Conservation (phyloP, 352 stramenopile genomes). For the Pythium aristosporum region DNA sequence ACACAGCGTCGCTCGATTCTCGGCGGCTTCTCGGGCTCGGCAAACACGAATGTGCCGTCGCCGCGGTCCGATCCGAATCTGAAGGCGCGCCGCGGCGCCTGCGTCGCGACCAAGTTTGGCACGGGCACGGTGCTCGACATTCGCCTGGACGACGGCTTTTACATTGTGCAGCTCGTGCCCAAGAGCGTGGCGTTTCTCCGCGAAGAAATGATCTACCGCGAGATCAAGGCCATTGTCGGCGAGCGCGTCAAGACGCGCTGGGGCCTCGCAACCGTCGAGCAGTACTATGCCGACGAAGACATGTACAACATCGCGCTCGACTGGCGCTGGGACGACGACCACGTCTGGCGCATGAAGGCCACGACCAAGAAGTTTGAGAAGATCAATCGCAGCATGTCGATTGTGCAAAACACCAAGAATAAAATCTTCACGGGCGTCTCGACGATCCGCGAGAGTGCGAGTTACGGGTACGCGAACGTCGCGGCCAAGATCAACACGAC, state of each 20-base stretch:
- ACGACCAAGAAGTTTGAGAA: constrained; percentile 91
- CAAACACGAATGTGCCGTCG: constrained; percentile 17
- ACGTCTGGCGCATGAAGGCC: constrained; percentile 88
- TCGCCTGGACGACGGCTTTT: constrained; percentile 67
- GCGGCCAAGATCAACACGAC: constrained; percentile 61
- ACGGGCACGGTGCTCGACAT: constrained; percentile 75
- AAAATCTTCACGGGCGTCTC: constrained; percentile 77
- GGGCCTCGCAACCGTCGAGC: constrained; percentile 80
- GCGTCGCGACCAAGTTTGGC: constrained; percentile 74
- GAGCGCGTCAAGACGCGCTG: constrained; percentile 84
- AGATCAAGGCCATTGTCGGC: constrained; percentile 84
- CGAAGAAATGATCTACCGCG: constrained; percentile 65
- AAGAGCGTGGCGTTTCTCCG: constrained; percentile 70
- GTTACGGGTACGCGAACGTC: constrained; percentile 48
- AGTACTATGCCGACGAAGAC: constrained; percentile 86
- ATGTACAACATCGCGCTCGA: constrained; percentile 88
- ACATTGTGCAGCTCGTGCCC: constrained; percentile 73
- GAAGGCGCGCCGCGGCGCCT: constrained; percentile 58
- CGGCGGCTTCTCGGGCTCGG: constrained; percentile 26
- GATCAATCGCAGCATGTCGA: constrained; percentile 50
- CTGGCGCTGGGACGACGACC: constrained; percentile 87
- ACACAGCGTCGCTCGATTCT: constrained; percentile 21
- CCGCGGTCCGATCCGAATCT: constrained; percentile 36
- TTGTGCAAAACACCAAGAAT: constrained; percentile 84
- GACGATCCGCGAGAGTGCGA: constrained; percentile 59